Conservation (phyloP, 139 green algal genomes). For the Nannochloris sp. region DNA sequence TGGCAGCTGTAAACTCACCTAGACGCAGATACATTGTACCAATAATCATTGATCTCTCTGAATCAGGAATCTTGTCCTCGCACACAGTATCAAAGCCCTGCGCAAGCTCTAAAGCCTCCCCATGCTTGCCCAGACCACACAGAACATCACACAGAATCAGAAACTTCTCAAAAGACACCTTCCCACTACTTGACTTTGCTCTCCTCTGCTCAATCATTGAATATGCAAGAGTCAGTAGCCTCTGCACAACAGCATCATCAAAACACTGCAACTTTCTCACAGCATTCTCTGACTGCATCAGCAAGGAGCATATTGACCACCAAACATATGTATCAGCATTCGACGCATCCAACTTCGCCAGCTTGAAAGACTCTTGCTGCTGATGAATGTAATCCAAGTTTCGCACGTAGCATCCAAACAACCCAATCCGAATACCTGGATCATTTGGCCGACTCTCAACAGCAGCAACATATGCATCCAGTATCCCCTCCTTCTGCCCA, state of each 20-base stretch:
- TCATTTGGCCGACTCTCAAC: slow-evolving; percentile 25
- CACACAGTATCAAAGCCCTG: not conserved
- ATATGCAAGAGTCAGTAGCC: slow-evolving; percentile 60
- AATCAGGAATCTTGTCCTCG: slow-evolving; percentile 25
- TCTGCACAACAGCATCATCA: slow-evolving; percentile 8
- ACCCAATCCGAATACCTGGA: slow-evolving; percentile 33
- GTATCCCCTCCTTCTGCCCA: slow-evolving; percentile 28
- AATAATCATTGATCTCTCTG: slow-evolving; percentile 24
- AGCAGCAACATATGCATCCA: slow-evolving; percentile 44
- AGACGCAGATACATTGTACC: slow-evolving; percentile 29
- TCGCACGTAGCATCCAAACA: slow-evolving; percentile 57
- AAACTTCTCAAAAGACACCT: slow-evolving; percentile 31
- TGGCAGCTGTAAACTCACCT: slow-evolving; percentile 23
- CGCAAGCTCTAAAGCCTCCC: slow-evolving; percentile 28
- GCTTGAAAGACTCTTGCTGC: slow-evolving; percentile 63
- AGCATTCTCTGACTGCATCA: slow-evolving; percentile 37
- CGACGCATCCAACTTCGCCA: slow-evolving; percentile 40
- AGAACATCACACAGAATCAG: slow-evolving; percentile 55
- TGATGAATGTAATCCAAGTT: slow-evolving; percentile 51
- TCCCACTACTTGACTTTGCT: slow-evolving; percentile 17
- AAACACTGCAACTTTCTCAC: slow-evolving; percentile 1
- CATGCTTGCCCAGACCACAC: slow-evolving; percentile 38
- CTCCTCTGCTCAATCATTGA: slow-evolving; percentile 35
- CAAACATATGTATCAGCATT: slow-evolving; percentile 42
- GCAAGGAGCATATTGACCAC: slow-evolving; percentile 51